Percentiles rank a stretch among this genome's conserved stretches.
These are phyloP conservation scores for Xylaria cubensis DNA, from an alignment of 495 filamentous ascomycete genomes.

Conservation along the genomic window DNA sequence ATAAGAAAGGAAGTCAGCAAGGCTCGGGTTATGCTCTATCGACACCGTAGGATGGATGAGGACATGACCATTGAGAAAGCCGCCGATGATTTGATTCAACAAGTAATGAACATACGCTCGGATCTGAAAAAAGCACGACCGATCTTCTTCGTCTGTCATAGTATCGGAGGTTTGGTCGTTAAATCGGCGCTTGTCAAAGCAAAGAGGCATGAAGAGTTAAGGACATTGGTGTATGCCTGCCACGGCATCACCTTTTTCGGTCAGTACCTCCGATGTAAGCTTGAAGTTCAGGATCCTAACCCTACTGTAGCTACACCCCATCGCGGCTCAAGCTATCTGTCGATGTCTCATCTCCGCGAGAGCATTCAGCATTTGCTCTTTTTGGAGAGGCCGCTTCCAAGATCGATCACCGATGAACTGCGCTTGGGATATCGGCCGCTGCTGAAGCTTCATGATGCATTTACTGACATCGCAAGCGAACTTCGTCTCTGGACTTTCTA, in stretches of 20 bases:
- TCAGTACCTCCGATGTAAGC: conserved; percentile 32
- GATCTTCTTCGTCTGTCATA: conserved; percentile 70
- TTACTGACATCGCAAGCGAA: conserved; percentile 65
- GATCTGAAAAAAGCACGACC: conserved; percentile 52
- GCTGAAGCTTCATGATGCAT: conserved; percentile 59
- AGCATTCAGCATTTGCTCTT: conserved; percentile 62
- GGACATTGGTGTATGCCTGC: conserved; percentile 59
- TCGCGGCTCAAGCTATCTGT: conserved; percentile 69
- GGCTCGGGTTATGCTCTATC: conserved; percentile 62
- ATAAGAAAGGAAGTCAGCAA: conserved; percentile 46
- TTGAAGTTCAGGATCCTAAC: conserved; percentile 26
- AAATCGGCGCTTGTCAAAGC: conserved; percentile 64
- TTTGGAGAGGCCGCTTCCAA: conserved; percentile 61
- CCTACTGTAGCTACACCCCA: conserved; percentile 60
- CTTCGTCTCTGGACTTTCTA: conserved; percentile 72
- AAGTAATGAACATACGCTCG: conserved; percentile 48
- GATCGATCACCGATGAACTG: conserved; percentile 56
- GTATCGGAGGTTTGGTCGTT: conserved; percentile 67
- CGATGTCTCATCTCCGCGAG: conserved; percentile 59
- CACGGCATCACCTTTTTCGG: conserved; percentile 68
- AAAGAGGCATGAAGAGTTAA: conserved; percentile 46
- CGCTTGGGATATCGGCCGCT: conserved; percentile 56
- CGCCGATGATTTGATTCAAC: conserved; percentile 57
- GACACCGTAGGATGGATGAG: conserved; percentile 57
- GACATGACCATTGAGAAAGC: conserved; percentile 56